These are phyloP conservation scores for Calonectria leucothoes DNA, from an alignment of 2,329 filamentous ascomycete species.

Conservation along the genomic window DNA sequence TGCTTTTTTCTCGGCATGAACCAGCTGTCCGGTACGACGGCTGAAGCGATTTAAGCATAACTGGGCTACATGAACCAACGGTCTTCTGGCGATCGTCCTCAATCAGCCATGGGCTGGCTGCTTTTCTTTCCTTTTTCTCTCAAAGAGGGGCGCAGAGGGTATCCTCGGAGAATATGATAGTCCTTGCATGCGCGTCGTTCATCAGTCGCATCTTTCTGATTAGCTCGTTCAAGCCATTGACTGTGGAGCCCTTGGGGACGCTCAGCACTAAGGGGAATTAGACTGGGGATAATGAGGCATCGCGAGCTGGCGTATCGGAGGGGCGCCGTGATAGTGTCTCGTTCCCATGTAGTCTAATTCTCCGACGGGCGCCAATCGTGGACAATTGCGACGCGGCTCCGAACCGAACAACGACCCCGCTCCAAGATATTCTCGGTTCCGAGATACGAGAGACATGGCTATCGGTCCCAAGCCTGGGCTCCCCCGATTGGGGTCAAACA, in stretches of 20 bases:
- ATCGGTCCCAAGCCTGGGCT: not conserved
- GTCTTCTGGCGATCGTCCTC: not conserved
- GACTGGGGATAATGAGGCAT: not conserved
- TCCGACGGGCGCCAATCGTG: not conserved
- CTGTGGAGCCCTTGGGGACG: not conserved
- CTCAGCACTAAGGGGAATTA: not conserved
- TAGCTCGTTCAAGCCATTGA: not conserved
- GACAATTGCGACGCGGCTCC: not conserved
- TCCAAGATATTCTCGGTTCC: conserved; percentile 9
- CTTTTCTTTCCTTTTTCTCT: not conserved
- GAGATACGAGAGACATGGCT: not conserved
- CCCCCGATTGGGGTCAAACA: conserved; percentile 4
- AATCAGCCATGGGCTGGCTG: not conserved
- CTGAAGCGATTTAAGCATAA: not conserved
- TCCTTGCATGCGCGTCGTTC: not conserved
- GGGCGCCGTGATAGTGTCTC: not conserved
- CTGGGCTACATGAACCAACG: not conserved
- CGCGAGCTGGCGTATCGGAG: not conserved
- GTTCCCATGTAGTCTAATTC: not conserved
- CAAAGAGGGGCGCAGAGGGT: not conserved
- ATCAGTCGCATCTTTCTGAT: not conserved
- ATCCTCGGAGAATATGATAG: not conserved
- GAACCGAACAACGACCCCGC: not conserved
- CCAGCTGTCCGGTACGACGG: not conserved
- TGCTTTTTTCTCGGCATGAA: not conserved